phyloP scores from a whole-genome alignment of 202 grass and related monocot genomes.

The Tripidium arundinaceum region DNA sequence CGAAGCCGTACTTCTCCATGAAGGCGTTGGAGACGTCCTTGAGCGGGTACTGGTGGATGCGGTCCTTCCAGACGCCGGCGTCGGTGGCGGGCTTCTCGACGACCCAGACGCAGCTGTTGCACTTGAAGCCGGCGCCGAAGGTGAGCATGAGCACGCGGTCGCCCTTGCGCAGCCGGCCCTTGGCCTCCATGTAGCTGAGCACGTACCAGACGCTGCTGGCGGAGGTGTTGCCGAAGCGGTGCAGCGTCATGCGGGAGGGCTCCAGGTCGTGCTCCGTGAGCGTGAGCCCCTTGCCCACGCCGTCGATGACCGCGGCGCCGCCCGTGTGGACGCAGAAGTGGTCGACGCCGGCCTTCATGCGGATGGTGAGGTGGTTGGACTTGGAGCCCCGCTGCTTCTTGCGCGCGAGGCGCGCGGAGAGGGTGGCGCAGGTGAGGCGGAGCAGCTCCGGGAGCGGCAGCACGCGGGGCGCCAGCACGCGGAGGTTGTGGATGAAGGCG shows the following conservation, averaged over 20 bases:
- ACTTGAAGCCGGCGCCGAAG: conserved; percentile 96
- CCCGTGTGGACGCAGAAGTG: conserved; percentile 94
- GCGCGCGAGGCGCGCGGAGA: conserved; percentile 11
- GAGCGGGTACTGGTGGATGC: conserved; percentile 59
- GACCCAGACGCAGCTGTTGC: conserved; percentile 88
- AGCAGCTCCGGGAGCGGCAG: conserved; percentile 61
- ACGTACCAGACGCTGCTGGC: conserved; percentile 98
- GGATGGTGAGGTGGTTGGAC: conserved; percentile 26
- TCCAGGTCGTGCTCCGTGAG: conserved; percentile 69
- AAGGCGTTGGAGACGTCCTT: conserved; percentile 61
- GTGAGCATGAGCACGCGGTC: conserved; percentile 89
- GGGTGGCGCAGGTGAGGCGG: conserved; percentile 35
- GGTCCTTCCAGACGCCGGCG: conserved; percentile 66
- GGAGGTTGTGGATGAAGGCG: conserved; percentile 79
- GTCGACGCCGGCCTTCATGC: conserved; percentile 55
- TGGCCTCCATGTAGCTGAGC: conserved; percentile 78
- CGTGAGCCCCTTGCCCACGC: conserved; percentile 57
- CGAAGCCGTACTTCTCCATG: conserved; percentile 82
- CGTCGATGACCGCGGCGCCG: conserved; percentile 77
- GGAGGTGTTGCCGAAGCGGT: conserved; percentile 89
- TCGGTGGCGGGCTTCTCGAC: conserved; percentile 43
- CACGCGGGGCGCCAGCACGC: conserved; percentile 50
- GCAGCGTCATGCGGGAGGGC: conserved; percentile 80
- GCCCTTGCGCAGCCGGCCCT: conserved; percentile 43
- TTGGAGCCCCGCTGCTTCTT: neutral